Evolutionary conservation across 2,329 filamentous ascomycete species (phyloP).

Genomic region (Aspergillus hortae): DNA sequence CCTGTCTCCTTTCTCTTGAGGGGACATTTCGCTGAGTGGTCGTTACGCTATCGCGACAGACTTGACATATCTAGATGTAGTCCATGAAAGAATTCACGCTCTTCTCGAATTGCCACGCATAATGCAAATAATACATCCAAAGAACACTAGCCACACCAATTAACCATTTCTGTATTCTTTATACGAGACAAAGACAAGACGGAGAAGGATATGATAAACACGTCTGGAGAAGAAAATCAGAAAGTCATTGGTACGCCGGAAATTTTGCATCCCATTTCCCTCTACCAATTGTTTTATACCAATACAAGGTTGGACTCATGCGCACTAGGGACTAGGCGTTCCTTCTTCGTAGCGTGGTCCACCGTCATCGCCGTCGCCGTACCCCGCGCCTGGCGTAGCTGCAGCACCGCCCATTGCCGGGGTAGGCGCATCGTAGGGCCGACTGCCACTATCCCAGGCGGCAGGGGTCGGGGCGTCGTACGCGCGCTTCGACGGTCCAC

Average conservation of each 20-base stretch:
- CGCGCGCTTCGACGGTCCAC: conserved; percentile 25
- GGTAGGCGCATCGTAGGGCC: conserved; percentile 47
- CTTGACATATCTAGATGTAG: conserved; percentile 10
- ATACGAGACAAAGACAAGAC: conserved; percentile 5
- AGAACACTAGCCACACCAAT: not conserved
- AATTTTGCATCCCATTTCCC: not conserved
- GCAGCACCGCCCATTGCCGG: conserved; percentile 40
- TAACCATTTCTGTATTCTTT: conserved; percentile 14
- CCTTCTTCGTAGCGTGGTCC: conserved; percentile 44
- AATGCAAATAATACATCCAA: too few species aligned
- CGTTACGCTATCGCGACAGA: too few species aligned
- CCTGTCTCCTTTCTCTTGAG: too few species aligned
- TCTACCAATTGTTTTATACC: not conserved
- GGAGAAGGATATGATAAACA: not conserved
- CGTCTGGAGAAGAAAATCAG: conserved; percentile 1
- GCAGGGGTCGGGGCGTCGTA: conserved; percentile 41
- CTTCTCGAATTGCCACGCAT: too few species aligned
- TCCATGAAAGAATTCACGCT: conserved; percentile 5
- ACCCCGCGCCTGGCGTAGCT: conserved; percentile 37
- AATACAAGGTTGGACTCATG: not conserved
- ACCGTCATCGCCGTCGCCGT: conserved; percentile 35
- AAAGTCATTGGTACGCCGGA: conserved; percentile 1
- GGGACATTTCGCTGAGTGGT: too few species aligned
- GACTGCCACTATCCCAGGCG: conserved; percentile 24
- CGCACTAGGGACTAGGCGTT: conserved; percentile 37